Evolutionary conservation across 345 rosid species (phyloP).

Genomic region (Anastatica hierochuntica): DNA sequence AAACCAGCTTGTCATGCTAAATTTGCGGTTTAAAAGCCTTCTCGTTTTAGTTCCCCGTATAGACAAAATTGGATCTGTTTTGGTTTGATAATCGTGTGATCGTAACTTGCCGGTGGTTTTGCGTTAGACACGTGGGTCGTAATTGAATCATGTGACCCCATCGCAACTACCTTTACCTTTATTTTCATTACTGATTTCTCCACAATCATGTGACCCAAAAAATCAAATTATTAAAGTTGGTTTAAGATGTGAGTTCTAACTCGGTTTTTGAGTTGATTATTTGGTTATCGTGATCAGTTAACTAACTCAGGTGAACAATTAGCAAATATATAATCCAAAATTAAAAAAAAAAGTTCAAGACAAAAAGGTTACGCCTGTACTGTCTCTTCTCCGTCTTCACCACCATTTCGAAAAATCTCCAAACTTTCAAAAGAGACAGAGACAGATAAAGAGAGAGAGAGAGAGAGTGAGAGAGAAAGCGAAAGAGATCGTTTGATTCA

Average conservation of each 20-base stretch:
- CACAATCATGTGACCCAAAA: slow-evolving; percentile 18
- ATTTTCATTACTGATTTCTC: not conserved
- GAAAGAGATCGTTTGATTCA: slow-evolving; percentile 11
- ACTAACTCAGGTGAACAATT: slow-evolving; percentile 8
- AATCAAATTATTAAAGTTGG: too few species aligned
- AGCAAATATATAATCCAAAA: too few species aligned
- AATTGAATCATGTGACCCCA: slow-evolving; percentile 11
- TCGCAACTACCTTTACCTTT: slow-evolving; percentile 12
- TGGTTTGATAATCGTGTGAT: too few species aligned
- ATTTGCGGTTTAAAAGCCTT: too few species aligned
- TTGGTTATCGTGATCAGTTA: not conserved
- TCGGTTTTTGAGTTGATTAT: too few species aligned
- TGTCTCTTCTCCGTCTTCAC: not conserved
- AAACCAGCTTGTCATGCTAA: too few species aligned
- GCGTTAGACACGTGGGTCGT: slow-evolving; percentile 19
- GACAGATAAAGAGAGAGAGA: slow-evolving; percentile 11
- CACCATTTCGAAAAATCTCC: slow-evolving; percentile 14
- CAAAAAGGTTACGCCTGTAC: slow-evolving; percentile 17
- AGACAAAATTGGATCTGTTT: too few species aligned
- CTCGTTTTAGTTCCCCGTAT: too few species aligned
- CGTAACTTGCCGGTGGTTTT: slow-evolving; percentile 14
- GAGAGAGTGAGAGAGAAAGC: too few species aligned
- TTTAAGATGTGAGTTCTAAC: not conserved
- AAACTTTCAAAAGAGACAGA: not conserved
- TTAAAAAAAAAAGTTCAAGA: too few species aligned